Base-by-base conservation (phyloP, 257 asterid species). In the Nemophila menziesii region DNA sequence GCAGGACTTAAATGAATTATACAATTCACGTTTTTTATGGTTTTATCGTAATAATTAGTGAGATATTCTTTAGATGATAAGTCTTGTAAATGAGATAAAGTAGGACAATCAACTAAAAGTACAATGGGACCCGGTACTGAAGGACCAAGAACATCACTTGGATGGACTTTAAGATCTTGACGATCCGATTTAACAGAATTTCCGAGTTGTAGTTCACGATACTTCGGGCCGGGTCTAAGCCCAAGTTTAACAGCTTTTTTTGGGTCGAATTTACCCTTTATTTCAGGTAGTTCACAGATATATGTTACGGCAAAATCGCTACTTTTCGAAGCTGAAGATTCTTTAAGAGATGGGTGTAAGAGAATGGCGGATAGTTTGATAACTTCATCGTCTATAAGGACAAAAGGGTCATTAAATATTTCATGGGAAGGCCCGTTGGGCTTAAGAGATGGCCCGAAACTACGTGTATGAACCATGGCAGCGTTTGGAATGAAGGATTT, bases 71-170 rank as follows among this genome's bases (percentile, higher is more conserved):
- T 27, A 60, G 74, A 69, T 36, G 20, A 54, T 26, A 90, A 58
- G 43, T 74, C 77, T 51, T 44, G 59, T 44, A 90, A 57, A 77
- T 85, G 99, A 5, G 45, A 62, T 4, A 47, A 45, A 18, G 99
- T 76, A 39, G 99, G 99, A 67, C 96, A 90, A 69, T 85, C 99
- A 18, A 79, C 93, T 11, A 90, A 73, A 21, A 90, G 58, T 29
- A 81, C 92, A 34, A 81, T 60, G 23, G 99, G 99, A 20, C 99
- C 99, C 36, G 96, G 80, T 62, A 76, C 52, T 21, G 99, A 78
- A 21, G 94, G 94, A 20, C 71, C 99, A 52, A 90, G 16, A n/a
- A 90, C 93, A 21, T 90, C 93, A 63, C 79, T 64, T 22, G 99
- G 92, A 51, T 81, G 85, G 56, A 90, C 90, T 96, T 90, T 77